Evolutionary conservation across 176 grass and related monocot species (phyloP).

Genomic region (Oryza punctata): DNA sequence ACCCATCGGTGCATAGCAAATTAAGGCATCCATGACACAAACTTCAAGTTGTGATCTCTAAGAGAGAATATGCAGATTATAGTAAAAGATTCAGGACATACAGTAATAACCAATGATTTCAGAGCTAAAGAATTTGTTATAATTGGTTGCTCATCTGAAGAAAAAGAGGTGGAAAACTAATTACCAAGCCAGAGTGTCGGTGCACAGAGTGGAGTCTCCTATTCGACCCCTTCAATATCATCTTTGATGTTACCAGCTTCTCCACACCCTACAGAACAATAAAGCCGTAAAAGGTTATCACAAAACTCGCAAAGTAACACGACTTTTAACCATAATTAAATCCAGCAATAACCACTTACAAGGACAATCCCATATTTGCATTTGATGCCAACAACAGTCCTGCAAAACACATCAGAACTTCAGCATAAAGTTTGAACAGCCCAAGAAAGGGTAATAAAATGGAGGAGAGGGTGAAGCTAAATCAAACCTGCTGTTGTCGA

Average conservation of each 20-base stretch:
- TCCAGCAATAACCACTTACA: conserved; percentile 36
- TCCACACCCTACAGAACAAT: conserved; percentile 67
- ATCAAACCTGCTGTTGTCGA: conserved; percentile 78
- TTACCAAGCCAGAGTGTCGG: conserved; percentile 75
- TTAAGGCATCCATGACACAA: not conserved
- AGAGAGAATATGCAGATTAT: not conserved
- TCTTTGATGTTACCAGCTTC: conserved; percentile 78
- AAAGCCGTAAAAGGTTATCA: conserved; percentile 8
- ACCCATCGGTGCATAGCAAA: too few species aligned
- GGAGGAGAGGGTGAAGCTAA: not conserved
- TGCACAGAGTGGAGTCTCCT: conserved; percentile 74
- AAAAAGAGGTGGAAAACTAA: not conserved
- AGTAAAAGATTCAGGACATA: conserved; percentile 39
- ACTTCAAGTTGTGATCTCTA: not conserved
- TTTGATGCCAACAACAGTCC: conserved; percentile 83
- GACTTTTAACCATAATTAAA: not conserved
- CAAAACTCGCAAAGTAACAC: not conserved
- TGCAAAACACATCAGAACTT: conserved; percentile 37
- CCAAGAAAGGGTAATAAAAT: not conserved
- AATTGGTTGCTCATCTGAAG: not conserved
- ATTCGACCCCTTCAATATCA: conserved; percentile 74
- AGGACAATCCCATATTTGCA: conserved; percentile 87
- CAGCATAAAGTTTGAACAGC: not conserved
- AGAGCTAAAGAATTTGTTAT: not conserved
- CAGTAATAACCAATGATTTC: conserved; percentile 66